Evolutionary conservation across 495 filamentous ascomycete species (phyloP).

Genomic region (Aspergillus baeticus): DNA sequence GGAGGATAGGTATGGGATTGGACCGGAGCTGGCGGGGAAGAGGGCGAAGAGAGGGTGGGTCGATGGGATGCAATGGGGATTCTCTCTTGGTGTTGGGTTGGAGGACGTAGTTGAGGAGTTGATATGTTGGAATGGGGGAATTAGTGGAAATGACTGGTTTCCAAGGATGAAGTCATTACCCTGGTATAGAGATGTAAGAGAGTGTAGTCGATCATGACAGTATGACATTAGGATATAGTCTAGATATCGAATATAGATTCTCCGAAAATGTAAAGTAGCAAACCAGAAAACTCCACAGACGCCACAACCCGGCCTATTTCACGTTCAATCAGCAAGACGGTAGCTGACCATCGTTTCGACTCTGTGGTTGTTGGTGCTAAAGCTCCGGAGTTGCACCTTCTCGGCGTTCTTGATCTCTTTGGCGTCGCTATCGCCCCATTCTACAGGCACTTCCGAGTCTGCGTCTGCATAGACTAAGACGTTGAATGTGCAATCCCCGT

Average conservation of each 20-base stretch:
- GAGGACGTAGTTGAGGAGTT: conserved; percentile 35
- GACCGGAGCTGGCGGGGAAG: conserved; percentile 34
- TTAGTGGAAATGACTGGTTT: conserved; percentile 37
- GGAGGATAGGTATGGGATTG: conserved; percentile 45
- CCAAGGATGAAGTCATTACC: conserved; percentile 33
- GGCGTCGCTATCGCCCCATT: conserved; percentile 98
- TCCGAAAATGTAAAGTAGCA: background rate
- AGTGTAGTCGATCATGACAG: conserved; percentile 11
- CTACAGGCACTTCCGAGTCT: conserved; percentile 92
- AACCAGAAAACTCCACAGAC: background rate
- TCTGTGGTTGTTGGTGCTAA: conserved; percentile 88
- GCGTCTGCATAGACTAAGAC: conserved; percentile 97
- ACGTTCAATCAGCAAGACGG: conserved; percentile 48
- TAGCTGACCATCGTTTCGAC: conserved; percentile 97
- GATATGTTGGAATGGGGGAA: conserved; percentile 39
- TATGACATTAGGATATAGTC: background rate
- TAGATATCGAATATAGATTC: background rate
- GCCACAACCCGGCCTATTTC: background rate
- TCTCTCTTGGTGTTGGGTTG: conserved; percentile 27
- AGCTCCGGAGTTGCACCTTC: conserved; percentile 91
- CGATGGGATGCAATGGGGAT: conserved; percentile 22
- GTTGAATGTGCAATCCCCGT: conserved; percentile 96
- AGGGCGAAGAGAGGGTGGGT: conserved; percentile 41
- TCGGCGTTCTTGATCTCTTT: conserved; percentile 97
- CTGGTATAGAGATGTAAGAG: conserved; percentile 31